A percentile compares a stretch with the other conserved stretches of the same genome.
Conservation (phyloP, 75 land plant species). For the Isoetes taiwanensis region DNA sequence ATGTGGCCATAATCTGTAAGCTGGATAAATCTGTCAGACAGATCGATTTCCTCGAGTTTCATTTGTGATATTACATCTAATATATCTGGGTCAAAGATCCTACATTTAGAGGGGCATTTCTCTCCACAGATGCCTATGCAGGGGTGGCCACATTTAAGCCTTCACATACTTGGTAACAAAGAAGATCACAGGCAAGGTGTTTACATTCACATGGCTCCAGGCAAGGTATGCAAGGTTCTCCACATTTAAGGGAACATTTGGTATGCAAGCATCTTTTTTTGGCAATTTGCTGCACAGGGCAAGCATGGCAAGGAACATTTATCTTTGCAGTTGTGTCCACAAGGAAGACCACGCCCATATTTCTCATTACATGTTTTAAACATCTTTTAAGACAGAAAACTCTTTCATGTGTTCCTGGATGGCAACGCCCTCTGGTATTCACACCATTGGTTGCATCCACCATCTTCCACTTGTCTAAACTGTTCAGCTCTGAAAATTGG, state of each 20-base stretch:
- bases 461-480: conserved; percentile 9
- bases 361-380: conserved; percentile 4
- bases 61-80: conserved; percentile 9
- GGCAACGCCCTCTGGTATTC: conserved; percentile 17
- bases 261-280: conserved; percentile 22
- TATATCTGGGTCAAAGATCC: background rate
- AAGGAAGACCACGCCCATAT: conserved; percentile 13
- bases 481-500: background rate
- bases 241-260: conserved; percentile 11
- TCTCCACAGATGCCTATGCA: conserved; percentile 21
- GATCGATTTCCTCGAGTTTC: conserved; percentile 11
- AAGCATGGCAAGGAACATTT: conserved; percentile 15
- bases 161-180: conserved; percentile 12
- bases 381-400: conserved; percentile 9
- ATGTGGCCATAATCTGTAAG: conserved; percentile 14
- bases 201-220: conserved; percentile 14
- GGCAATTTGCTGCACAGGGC: conserved; percentile 11
- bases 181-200: conserved; percentile 10
- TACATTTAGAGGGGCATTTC: conserved; percentile 13
- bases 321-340: conserved; percentile 15
- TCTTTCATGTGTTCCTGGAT: conserved; percentile 17
- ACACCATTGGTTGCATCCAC: conserved; percentile 17
- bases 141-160: conserved; percentile 12
- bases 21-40: conserved; percentile 8
- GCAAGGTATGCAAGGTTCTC: conserved; percentile 17